Base-by-base conservation (phyloP, 2,329 filamentous ascomycete species). In the Hypomyces rosellus region DNA sequence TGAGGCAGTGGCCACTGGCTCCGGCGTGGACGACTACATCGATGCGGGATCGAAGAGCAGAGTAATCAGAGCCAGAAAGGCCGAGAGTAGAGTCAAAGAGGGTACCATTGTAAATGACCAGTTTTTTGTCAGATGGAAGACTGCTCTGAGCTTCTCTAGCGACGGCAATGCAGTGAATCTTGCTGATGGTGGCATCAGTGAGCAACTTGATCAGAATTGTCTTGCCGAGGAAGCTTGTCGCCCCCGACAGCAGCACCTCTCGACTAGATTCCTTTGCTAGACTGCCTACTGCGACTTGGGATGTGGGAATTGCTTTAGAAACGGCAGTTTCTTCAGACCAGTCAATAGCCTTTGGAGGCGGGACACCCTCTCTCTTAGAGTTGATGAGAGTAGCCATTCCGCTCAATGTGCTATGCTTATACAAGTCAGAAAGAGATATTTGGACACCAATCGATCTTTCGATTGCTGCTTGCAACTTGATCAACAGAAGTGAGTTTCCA, bases 21-120 rank as follows among this genome's bases (percentile, higher is more conserved):
- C 69, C 72, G 42, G 62, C 64, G 57, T 75, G 81, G 36, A 85
- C 74, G 44, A 84, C 72, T 2, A 74, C 55, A 54, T 74, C 66
- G 1, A 62, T 30, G 22, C 22, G 36, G 9, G 34, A 37, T 48
- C 45, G 25, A 30, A 30, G 9, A 46, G 33, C 7, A 25, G 13
- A 11, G 16, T 12, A 20, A 50, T 49, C 3, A 56, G 44, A 0
- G 15, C 4, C 48, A 3, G 55, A 54, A 4, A 78, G 63, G 0
- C 74, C 73, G 4, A 77, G 63, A 4, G 43, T 52, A 0, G 65
- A 61, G 1, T 41, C 38, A 0, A 52, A 52, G 2, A 75, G 63
- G 52, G 71, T 64, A 12, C 74, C 74, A 0, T 50, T 15, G 53
- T 74, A 56, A 5, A 52, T n/a, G 11, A 61, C 30, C 18, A 74